Base-by-base conservation (phyloP, 108 stramenopile genomes). In the Mayamaea pseudoterrestris region DNA sequence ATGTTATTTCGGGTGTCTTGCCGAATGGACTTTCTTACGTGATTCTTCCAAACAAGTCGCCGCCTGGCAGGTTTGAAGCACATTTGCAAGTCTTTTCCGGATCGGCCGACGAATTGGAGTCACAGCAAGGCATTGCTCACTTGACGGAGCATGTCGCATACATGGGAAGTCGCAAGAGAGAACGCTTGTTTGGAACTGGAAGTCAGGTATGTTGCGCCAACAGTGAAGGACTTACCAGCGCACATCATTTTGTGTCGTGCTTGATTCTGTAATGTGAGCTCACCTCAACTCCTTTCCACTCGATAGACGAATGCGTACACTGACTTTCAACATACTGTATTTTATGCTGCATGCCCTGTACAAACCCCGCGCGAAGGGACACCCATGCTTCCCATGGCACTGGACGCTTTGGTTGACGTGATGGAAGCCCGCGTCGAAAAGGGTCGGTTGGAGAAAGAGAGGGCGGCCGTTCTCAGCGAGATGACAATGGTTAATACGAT, bases 301-400 rank as follows among this genome's bases (percentile, higher is more conserved):
- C n/a, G n/a, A n/a, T n/a, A n/a, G 66, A 94, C 95, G 14, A 96
- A 96, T 50, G 96, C 96, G 8, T 98, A 94, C 67, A 98, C 96
- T 37, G 96, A 98, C 59, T 98, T 98, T 65, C 96, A 98, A 63
- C 96, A 98, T 65, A 96, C 94, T 32, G 96, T 98, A 0, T 98
- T 95, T 63, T 98, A 94, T 68, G 96, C 96, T 1, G 80, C 89
- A 7, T 98, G 96, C 60, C 96, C 96, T 32, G 68, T 69, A 34
- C 35, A 58, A 44, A 69, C 78, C 1, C 93, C 90, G 7, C 46
- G 73, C 14, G 63, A 70, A n/a, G 65, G 60, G 14, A 41, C 44
- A 7, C 65, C 71, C 41, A 93, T 94, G 93, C 80, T 97, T 18
- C 92, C 92, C 54, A 86, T 93, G 81, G 96, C 94, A 8, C 68